phyloP scores from a whole-genome alignment of 2,329 filamentous ascomycete genomes.

The Mycosphaerella sp. region DNA sequence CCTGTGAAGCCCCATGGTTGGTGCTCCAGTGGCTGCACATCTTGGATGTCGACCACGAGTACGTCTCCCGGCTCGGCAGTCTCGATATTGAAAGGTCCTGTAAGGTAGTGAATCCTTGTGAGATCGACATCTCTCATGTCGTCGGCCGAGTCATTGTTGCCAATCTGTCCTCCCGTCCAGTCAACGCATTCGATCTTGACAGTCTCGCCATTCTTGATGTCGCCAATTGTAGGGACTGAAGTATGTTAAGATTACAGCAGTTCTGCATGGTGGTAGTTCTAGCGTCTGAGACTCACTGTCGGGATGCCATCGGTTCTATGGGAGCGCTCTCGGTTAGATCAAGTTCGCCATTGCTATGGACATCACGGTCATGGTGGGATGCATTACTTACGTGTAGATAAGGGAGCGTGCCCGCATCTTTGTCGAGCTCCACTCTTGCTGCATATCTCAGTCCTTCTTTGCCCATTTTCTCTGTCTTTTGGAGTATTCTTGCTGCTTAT shows the following conservation, averaged over 20 bases:
- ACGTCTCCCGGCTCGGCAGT: constrained; percentile 79
- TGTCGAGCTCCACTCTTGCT: constrained; percentile 66
- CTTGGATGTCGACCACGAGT: constrained; percentile 81
- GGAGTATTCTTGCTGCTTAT: neutral
- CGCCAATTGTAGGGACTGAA: constrained; percentile 64
- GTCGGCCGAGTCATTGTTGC: constrained; percentile 84
- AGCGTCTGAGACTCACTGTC: constrained; percentile 57
- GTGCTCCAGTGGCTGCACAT: constrained; percentile 81
- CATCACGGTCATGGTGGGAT: constrained; percentile 13
- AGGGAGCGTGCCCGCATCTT: constrained; percentile 62
- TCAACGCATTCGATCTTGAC: constrained; percentile 93
- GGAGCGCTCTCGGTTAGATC: constrained; percentile 12
- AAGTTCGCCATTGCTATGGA: constrained; percentile 1
- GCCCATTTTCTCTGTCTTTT: constrained; percentile 37
- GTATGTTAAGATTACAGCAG: neutral
- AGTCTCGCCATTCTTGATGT: constrained; percentile 74
- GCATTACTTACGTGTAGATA: constrained; percentile 29
- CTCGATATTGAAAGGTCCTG: constrained; percentile 81
- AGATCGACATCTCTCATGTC: constrained; percentile 80
- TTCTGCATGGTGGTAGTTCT: constrained; percentile 4
- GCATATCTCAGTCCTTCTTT: constrained; percentile 60
- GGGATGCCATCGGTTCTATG: constrained; percentile 85
- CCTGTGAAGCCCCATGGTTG: constrained; percentile 89
- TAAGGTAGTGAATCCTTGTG: constrained; percentile 79
- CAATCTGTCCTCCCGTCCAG: constrained; percentile 70